Base-by-base conservation (phyloP, 139 green algal genomes). In the Closterium sp. region DNA sequence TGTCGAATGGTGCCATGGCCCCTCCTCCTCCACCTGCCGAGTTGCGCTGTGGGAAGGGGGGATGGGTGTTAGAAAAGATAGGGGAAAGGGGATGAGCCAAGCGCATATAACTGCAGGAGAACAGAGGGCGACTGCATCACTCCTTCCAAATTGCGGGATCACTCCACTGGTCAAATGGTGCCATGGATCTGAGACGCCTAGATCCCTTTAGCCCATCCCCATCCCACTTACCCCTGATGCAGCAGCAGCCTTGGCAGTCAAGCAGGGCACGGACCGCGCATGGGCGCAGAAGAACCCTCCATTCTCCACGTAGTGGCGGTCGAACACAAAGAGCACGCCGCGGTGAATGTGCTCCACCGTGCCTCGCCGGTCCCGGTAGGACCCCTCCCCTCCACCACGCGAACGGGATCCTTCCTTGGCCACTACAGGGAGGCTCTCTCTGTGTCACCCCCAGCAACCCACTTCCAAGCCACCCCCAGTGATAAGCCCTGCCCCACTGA, bases 271-370 rank as follows among this genome's bases (percentile, higher is more conserved):
- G 50, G 50, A 73, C 1, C 50, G 50, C 27, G 93, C 89, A 28
- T 85, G 85, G 2, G 94, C 94, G 87, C 90, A 95, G 1, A 96
- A 93, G 62, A 94, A 91, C 9, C 94, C 94, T 4, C 90, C 85
- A 45, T 95, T 85, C 30, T 95, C 86, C 10, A 86, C 31, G 10
- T 86, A 7, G 29, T 91, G 92, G 31, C 94, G 89, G 50, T 45
- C 90, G 29, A 86, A 84, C 22, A 95, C 24, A 91, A 99, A 99
- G 27, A 98, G 92, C 6, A 93, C 86, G 17, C 95, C 96, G 22
- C 94, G 94, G 92, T 96, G 95, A 88, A 99, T 96, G 93, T 97
- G 96, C 91, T 96, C 94, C 34, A 99, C 97, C 27, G 96, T 97
- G 91, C 97, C 97, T 1, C 70, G 87, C 86, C 29, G 10, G 79